Evolutionary conservation across 2,329 filamentous ascomycete genomes (phyloP).

Genomic region (Geosmithia flava): DNA sequence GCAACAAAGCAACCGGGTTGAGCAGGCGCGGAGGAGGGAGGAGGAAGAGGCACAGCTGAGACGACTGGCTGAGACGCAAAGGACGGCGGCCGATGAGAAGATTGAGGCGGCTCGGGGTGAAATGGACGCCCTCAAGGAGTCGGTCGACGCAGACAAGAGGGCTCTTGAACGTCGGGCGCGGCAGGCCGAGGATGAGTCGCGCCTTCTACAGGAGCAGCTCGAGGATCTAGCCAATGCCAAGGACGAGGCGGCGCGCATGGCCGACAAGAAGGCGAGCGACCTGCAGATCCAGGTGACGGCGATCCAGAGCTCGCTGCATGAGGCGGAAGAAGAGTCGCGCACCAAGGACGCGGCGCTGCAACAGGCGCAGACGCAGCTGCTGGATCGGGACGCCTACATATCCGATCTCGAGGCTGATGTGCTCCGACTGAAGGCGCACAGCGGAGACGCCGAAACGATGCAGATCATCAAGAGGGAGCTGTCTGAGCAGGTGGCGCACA

Average conservation of each 20-base stretch:
- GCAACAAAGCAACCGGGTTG: constrained; percentile 71
- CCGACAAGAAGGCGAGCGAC: constrained; percentile 41
- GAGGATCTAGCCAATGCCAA: constrained; percentile 55
- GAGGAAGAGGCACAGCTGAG: constrained; percentile 70
- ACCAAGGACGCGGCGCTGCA: constrained; percentile 43
- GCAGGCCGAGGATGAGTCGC: constrained; percentile 61
- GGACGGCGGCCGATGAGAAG: constrained; percentile 34
- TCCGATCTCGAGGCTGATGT: constrained; percentile 74
- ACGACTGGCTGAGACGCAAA: constrained; percentile 45
- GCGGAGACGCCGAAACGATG: constrained; percentile 76
- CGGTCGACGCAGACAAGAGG: constrained; percentile 41
- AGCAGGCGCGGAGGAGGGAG: constrained; percentile 67
- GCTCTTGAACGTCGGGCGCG: constrained; percentile 58
- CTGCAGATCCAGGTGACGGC: constrained; percentile 38
- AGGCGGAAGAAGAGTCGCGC: constrained; percentile 46
- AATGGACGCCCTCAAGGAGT: constrained; percentile 36
- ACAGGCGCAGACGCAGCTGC: constrained; percentile 52
- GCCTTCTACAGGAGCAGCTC: constrained; percentile 64
- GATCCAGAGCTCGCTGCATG: constrained; percentile 35
- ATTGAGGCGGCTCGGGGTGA: constrained; percentile 38
- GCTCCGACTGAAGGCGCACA: constrained; percentile 71
- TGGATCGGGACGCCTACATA: constrained; percentile 56
- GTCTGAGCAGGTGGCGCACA: constrained; percentile 84
- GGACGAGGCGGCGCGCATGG: constrained; percentile 56
- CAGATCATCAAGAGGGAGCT: constrained; percentile 78